Evolutionary conservation across 140 eudicot species (phyloP), one percentile per base, ranked within the genome.

Genomic region (Stevia rebaudiana): DNA sequence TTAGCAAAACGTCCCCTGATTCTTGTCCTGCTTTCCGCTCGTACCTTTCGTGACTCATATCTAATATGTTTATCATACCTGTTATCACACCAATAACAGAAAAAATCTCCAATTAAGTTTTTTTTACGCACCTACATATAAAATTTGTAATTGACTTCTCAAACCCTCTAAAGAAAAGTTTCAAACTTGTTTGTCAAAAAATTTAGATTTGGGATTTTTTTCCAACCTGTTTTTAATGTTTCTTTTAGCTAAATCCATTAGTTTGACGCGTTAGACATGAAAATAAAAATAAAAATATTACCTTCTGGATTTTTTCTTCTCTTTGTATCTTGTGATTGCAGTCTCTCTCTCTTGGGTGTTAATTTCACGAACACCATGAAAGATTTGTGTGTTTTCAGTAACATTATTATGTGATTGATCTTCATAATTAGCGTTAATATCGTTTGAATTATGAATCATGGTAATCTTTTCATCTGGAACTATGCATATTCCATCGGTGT

Each of bases 1-100:
- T 87, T 91, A 56, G 98, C 98, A 79, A 91, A 91, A 24, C 98
- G 98, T 10, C 98, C 98, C 64, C 78, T 83, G 66, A 91, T 77
- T 65, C 98, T 87, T 25, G 74, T 77, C 81, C 98, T 78, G 73
- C 71, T 76, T 67, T 91, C 98, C n/a, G 98, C 98, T 13, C 92
- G 80, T 12, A 81, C 83, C 81, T 87, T 91, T 59, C 98, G 69
- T 42, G 98, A 87, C 65, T 87, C 98, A 24, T 91, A 91, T 74
- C 98, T 80, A 31, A 91, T 84, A 63, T 84, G 96, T 91, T 87
- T 91, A 7, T 91, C 96, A 46, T 84, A 91, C 86, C 97, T 90
- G 80, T 64, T 28, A 41, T 52, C 11, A 41, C 31, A 17, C 16
- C 2, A 28, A 28, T 28, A 28, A 28, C 2, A 28, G 2, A 28